phyloP scores from a whole-genome alignment of 306 rosid species.

The Erythrophleum fordii region DNA sequence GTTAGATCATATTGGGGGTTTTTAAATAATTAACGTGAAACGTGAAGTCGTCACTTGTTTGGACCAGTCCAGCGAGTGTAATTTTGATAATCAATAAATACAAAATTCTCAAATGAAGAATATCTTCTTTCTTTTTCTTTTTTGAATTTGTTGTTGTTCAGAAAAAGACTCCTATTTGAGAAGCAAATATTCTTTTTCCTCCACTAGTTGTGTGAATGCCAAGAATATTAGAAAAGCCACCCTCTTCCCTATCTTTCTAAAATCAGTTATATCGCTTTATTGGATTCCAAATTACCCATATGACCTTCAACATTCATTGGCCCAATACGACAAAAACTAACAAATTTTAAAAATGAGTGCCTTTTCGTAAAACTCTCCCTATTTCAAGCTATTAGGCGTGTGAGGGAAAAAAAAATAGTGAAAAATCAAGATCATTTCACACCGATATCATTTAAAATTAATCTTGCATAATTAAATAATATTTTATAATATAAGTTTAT shows the following conservation, averaged over 20 bases:
- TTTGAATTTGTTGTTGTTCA: background rate
- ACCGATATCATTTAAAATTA: too few species aligned
- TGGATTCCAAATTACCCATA: conserved; percentile 37
- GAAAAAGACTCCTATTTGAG: background rate
- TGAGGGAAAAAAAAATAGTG: too few species aligned
- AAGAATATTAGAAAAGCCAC: conserved; percentile 10
- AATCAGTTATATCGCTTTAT: conserved; percentile 40
- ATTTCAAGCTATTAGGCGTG: too few species aligned
- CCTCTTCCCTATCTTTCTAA: conserved; percentile 34
- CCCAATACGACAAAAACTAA: background rate
- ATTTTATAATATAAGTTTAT: too few species aligned
- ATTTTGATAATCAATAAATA: background rate
- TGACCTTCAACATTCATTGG: conserved; percentile 27
- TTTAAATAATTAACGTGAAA: too few species aligned
- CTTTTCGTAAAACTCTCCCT: background rate
- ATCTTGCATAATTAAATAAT: too few species aligned
- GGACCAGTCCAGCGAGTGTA: too few species aligned
- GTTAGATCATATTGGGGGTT: background rate
- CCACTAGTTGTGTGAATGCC: conserved; percentile 49
- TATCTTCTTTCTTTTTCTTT: background rate
- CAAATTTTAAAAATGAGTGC: background rate
- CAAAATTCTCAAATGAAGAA: background rate
- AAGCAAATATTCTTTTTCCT: conserved; percentile 28
- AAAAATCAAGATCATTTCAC: too few species aligned
- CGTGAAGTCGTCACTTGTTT: too few species aligned